Conservation (phyloP, 257 asterid species). For the Solanum microdontum region DNA sequence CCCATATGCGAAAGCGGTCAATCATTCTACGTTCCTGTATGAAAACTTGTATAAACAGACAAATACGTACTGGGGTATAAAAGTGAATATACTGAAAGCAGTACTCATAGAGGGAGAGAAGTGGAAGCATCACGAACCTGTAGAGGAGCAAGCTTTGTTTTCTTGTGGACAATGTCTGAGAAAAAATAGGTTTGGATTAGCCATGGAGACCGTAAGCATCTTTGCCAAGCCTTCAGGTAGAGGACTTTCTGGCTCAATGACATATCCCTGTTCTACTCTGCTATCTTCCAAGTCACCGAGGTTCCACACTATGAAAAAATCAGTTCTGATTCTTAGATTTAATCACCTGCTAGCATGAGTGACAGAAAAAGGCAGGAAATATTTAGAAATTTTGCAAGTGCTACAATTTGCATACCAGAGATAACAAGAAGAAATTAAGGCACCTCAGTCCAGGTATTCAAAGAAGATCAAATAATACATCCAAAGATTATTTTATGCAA, state of each 20-base stretch:
- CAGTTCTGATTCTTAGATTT: not conserved
- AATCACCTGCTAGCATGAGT: not conserved
- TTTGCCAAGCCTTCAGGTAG: constrained; percentile 13
- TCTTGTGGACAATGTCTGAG: constrained; percentile 42
- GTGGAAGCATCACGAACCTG: constrained; percentile 34
- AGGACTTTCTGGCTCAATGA: constrained; percentile 11
- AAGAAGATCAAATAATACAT: not conserved
- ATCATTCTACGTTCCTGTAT: constrained; percentile 86
- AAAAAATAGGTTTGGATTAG: constrained; percentile 25
- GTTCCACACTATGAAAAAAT: not conserved
- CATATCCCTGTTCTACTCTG: constrained; percentile 27
- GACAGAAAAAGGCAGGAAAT: not conserved
- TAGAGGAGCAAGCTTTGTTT: constrained; percentile 54
- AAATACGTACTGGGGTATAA: not conserved
- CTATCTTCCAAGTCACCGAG: not conserved
- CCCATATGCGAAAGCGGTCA: constrained; percentile 60
- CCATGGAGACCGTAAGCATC: constrained; percentile 32
- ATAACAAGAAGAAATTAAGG: not conserved
- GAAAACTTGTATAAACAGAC: not conserved
- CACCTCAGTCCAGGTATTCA: not conserved
- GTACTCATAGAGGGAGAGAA: not conserved
- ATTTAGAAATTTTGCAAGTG: not conserved
- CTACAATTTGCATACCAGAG: not conserved
- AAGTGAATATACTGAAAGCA: not conserved
- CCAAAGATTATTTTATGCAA: not conserved